Percentiles rank a stretch among this genome's conserved stretches.
These are phyloP conservation scores for Ceratocystis huliohia DNA, from an alignment of 2,329 filamentous ascomycete species.

Conservation along the genomic window DNA sequence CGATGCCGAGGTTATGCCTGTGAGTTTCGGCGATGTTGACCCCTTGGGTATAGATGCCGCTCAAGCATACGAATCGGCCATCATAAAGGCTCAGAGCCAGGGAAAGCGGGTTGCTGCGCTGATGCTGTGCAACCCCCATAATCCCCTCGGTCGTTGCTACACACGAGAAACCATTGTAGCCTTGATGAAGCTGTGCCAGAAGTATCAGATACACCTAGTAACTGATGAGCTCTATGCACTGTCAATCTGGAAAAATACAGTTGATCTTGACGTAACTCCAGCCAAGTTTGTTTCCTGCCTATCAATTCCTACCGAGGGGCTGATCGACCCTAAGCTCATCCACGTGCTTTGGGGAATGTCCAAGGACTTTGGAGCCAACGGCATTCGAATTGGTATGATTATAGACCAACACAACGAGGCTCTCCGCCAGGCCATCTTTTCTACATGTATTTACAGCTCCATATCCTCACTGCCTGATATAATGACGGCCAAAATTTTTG, in stretches of 20 bases:
- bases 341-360: slow-evolving; percentile 39
- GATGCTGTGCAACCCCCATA: slow-evolving; percentile 41
- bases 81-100: slow-evolving; percentile 29
- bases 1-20: slow-evolving; percentile 32
- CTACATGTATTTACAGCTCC: slow-evolving; percentile 33
- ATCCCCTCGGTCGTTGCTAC: slow-evolving; percentile 40
- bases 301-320: slow-evolving; percentile 31
- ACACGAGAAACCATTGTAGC: slow-evolving; percentile 30
- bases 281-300: slow-evolving; percentile 36
- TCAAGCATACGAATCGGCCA: slow-evolving; percentile 33
- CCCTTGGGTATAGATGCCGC: slow-evolving; percentile 33
- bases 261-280: slow-evolving; percentile 24
- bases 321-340: slow-evolving; percentile 38
- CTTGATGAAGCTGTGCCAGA: slow-evolving; percentile 36
- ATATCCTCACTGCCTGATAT: slow-evolving; percentile 35
- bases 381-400: slow-evolving; percentile 40
- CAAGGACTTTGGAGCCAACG: slow-evolving; percentile 46
- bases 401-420: slow-evolving; percentile 35
- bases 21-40: slow-evolving; percentile 34
- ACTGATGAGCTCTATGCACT: slow-evolving; percentile 40
- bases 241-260: slow-evolving; percentile 35
- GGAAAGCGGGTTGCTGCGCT: slow-evolving; percentile 35
- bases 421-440: slow-evolving; percentile 30
- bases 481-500: slow-evolving; percentile 32
- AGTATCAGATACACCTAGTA: slow-evolving; percentile 40